Evolutionary conservation across 495 filamentous ascomycete species (phyloP), one percentile per base, ranked within the genome.

Genomic region (Penicillium verhagenii): DNA sequence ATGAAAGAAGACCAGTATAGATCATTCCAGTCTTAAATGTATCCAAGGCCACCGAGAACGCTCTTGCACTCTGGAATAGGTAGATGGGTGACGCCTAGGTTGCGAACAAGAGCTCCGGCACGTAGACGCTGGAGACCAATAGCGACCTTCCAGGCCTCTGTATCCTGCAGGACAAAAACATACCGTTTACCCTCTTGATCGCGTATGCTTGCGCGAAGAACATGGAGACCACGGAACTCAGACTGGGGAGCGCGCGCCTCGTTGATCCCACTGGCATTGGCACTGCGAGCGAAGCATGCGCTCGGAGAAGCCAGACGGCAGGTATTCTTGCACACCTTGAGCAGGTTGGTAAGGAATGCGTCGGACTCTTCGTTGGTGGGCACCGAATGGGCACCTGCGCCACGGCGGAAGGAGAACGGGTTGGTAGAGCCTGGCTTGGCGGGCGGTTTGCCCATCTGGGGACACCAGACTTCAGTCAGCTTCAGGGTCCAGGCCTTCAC

Each of bases 401-500:
- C 60, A 25, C 66, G 66, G 25, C 70, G 66, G 59, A 72, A 68
- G 14, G 62, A 68, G 54, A 68, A 74, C 6, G 66, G 61, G 35
- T 72, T 71, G 55, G 46, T 62, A 43, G 68, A 68, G 4, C 45
- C 52, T 3, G 57, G 39, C 59, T 70, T 56, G 43, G 53, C 14
- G 54, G 56, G 33, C n/a, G 64, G 53, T 7, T 60, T 46, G 4
- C 62, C 66, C 49, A 72, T 71, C 28, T 79, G 77, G 20, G 88
- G 85, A 60, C 87, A 92, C 84, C 90, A 92, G 68, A 97, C 86
- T 78, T 98, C 94, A 59, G 94, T 84, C 23, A 86, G 76, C 70
- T 92, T 96, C 72, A 98, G 81, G 11, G 90, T 96, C 94, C 94
- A 97, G 16, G 93, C 92, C 67, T 97, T 97, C 69, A 97, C 82